Percentiles rank a stretch among this genome's conserved stretches.
Conservation (phyloP, 805 yeast species). For the Blastobotrys mokoenaii region DNA sequence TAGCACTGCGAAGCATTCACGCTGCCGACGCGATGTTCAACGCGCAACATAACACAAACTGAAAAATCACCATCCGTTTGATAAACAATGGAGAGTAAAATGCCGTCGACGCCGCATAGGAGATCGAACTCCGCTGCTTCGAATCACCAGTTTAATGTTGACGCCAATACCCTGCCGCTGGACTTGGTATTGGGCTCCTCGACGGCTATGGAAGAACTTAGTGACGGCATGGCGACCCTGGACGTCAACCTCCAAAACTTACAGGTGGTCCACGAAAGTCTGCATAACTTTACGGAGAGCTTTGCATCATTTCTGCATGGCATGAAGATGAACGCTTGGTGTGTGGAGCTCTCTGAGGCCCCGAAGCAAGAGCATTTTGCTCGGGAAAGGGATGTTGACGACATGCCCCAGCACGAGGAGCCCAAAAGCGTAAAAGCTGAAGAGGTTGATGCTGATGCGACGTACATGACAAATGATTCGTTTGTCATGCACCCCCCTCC, state of each 20-base stretch:
- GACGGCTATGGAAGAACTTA: constrained; percentile 21
- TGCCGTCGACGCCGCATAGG: constrained; percentile 20
- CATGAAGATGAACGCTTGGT: constrained; percentile 77
- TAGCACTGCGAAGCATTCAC: too few relatives aligned
- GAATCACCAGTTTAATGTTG: constrained; percentile 15
- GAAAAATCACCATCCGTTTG: too few relatives aligned
- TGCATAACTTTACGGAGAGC: constrained; percentile 66
- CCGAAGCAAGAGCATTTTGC: constrained; percentile 16
- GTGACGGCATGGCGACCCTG: constrained; percentile 36
- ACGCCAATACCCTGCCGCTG: constrained; percentile 9
- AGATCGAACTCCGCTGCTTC: constrained; percentile 19
- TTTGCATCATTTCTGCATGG: constrained; percentile 74
- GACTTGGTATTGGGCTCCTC: constrained; percentile 2
- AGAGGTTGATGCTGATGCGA: constrained; percentile 17
- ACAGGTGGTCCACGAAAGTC: constrained; percentile 48
- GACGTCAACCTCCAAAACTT: constrained; percentile 52
- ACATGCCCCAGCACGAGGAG: neutral
- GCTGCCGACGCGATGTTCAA: too few relatives aligned
- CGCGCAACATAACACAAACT: too few relatives aligned
- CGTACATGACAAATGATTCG: constrained; percentile 27
- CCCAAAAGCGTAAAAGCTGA: constrained; percentile 1
- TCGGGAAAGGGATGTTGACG: constrained; percentile 2
- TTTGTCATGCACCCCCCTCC: constrained; percentile 23
- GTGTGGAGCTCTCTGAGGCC: constrained; percentile 53
- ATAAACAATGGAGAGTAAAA: neutral